Conservation (phyloP, 2,329 filamentous ascomycete species). For the Ceratocystis cubensis region DNA sequence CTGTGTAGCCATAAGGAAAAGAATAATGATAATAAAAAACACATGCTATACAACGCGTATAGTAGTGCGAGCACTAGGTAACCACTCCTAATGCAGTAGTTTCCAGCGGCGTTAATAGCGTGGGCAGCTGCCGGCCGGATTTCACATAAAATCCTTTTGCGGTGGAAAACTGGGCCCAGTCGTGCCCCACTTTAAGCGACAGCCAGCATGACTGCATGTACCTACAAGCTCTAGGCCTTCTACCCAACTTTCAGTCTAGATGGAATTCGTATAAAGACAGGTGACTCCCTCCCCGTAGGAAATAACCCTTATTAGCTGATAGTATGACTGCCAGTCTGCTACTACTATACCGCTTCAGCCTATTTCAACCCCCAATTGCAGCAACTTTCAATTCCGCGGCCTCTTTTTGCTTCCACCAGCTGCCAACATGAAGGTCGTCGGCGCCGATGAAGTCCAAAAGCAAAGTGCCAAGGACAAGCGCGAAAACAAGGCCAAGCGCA, state of each 20-base stretch:
- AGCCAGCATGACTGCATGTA: neutral
- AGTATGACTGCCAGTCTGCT: neutral
- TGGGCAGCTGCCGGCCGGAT: neutral
- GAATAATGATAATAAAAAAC: too few relatives aligned
- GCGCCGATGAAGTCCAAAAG: neutral
- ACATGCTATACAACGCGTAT: too few relatives aligned
- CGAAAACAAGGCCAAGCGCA: neutral
- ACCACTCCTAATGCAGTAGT: neutral
- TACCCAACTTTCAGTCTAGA: too few relatives aligned
- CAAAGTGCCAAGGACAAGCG: neutral
- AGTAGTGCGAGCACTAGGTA: neutral
- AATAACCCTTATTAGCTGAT: too few relatives aligned
- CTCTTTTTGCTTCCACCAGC: neutral
- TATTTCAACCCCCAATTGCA: neutral
- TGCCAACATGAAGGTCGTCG: constrained; percentile 11
- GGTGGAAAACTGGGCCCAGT: neutral
- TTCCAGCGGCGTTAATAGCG: neutral
- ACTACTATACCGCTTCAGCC: too few relatives aligned
- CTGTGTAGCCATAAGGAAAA: too few relatives aligned
- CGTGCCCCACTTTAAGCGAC: constrained; percentile 3
- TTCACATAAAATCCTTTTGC: neutral
- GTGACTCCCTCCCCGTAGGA: too few relatives aligned
- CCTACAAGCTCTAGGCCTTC: neutral
- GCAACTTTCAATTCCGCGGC: neutral
- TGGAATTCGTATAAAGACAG: too few relatives aligned